Conservation (phyloP, 1,284 basidiomycete genomes). For the Sanghuangporus sanghuang region DNA sequence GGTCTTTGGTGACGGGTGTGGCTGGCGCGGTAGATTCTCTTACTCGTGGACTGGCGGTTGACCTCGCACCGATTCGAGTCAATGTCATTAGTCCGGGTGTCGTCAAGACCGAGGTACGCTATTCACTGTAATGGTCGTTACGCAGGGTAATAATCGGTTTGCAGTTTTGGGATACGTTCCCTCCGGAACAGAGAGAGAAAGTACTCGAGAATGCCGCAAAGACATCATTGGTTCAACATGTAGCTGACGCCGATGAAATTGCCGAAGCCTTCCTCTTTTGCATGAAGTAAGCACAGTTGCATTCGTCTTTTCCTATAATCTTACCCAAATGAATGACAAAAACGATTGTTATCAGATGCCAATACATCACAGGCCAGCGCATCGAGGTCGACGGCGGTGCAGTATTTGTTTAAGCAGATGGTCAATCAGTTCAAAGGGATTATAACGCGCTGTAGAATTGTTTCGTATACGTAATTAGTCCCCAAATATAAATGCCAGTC, state of each 20-base stretch:
- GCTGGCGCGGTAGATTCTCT: conserved; percentile 20
- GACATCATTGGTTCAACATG: conserved; percentile 18
- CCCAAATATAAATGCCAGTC: too few relatives aligned
- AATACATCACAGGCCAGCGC: conserved; percentile 21
- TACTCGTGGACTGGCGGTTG: conserved; percentile 22
- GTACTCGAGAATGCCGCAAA: conserved; percentile 15
- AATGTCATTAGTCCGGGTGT: conserved; percentile 21
- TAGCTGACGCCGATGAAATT: conserved; percentile 21
- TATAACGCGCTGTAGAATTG: too few relatives aligned
- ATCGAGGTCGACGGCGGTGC: conserved; percentile 22
- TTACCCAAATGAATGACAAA: background rate
- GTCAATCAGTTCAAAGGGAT: background rate
- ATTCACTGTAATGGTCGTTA: background rate
- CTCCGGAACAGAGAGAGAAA: conserved; percentile 11
- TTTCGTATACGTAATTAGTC: too few relatives aligned
- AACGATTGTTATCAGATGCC: conserved; percentile 17
- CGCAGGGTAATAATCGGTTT: background rate
- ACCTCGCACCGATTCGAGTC: conserved; percentile 22
- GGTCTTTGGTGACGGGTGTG: conserved; percentile 19
- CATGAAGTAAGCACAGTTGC: conserved; percentile 20
- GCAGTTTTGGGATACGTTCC: conserved; percentile 20
- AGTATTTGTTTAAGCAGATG: background rate
- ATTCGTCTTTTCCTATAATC: background rate
- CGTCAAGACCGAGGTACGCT: conserved; percentile 18
- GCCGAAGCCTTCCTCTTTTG: conserved; percentile 23